Evolutionary conservation across 2,329 filamentous ascomycete genomes (phyloP), one percentile per base, ranked within the genome.

Genomic region (Colletotrichum paranaense): DNA sequence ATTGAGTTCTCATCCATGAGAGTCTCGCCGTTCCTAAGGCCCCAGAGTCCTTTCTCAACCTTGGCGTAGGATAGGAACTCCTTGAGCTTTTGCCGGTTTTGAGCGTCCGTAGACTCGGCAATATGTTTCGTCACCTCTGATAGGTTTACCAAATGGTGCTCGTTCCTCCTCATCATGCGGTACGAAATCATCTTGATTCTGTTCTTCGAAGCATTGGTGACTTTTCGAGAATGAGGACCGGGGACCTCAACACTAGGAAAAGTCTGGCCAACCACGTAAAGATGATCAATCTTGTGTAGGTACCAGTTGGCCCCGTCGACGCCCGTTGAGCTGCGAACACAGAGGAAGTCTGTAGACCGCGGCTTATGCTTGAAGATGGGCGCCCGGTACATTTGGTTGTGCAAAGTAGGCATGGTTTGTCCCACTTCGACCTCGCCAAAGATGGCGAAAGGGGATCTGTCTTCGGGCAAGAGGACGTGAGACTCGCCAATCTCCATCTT

Each of bases 181-280:
- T 95, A 98, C 0, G 95, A 94, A 52, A 99, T 92, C 92, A 98
- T 98, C 86, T 97, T 98, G 82, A 99, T 92, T 46, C 97, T 92
- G 82, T 97, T 97, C 86, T 99, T 99, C 46, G 94, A 93, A n/a
- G 96, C 95, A 70, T 97, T 98, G 0, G 97, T 99, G 35, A 98
- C 96, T 82, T 97, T 97, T 74, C 97, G 90, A 49, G 95, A 97
- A 81, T 98, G 95, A 3, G 95, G 96, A 0, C 95, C 95, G 3
- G 97, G 97, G 5, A 99, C 93, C 78, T 98, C 95, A 35, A 96
- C 91, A 0, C 94, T 95, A 1, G 97, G 97, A 79, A 98, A 95
- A 68, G 96, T 93, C 81, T 99, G 97, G 7, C 97, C 97, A 28
- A 98, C 97, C 22, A 95, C 92, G 79, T 94, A 96, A 6, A 99